Conservation (phyloP, 352 stramenopile genomes). For the Vaucheria bursata region DNA sequence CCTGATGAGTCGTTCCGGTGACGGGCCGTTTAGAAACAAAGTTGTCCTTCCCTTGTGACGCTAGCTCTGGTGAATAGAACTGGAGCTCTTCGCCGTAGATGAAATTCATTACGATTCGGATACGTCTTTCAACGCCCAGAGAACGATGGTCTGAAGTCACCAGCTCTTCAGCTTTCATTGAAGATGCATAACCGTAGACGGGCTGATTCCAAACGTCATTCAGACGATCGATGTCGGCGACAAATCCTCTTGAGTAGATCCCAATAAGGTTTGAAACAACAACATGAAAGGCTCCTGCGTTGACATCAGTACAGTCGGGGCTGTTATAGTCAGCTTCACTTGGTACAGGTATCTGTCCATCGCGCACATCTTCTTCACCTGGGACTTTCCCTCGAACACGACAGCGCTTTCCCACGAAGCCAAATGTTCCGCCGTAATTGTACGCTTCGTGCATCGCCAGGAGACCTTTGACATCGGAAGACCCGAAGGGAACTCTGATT, state of each 20-base stretch:
- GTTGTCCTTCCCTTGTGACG: no score
- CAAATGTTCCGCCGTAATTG: not conserved
- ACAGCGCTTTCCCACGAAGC: not conserved
- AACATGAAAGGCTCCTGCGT: not conserved
- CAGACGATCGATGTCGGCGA: not conserved
- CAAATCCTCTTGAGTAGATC: not conserved
- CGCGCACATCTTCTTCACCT: not conserved
- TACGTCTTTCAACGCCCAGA: not conserved
- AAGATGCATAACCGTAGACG: not conserved
- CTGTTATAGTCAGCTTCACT: not conserved
- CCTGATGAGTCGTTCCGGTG: not conserved
- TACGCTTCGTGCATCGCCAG: not conserved
- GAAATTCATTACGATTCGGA: not conserved
- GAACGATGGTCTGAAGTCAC: no score
- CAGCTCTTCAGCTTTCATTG: not conserved
- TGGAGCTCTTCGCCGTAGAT: not conserved
- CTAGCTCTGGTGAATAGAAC: not conserved
- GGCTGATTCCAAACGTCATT: not conserved
- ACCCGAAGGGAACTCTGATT: not conserved
- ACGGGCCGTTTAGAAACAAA: not conserved
- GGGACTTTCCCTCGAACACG: not conserved
- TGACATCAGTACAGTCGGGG: not conserved
- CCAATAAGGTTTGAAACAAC: not conserved
- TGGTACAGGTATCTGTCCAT: not conserved
- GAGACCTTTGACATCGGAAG: not conserved